Conservation (phyloP, 1,139 yeast species). For the Nakaseomyces bracarensis region DNA sequence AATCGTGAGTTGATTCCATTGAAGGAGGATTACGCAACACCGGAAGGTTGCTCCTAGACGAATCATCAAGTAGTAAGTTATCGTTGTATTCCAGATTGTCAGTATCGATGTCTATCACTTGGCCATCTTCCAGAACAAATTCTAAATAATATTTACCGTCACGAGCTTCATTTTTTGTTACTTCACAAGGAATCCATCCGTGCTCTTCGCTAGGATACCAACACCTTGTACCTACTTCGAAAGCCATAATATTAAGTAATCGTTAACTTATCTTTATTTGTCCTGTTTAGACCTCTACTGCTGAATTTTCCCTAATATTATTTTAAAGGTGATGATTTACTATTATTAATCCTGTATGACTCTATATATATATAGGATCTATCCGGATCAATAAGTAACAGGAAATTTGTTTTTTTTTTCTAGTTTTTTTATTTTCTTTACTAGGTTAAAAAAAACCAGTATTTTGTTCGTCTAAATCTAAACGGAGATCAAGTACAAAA, state of each 20-base stretch:
- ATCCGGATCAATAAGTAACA: no score
- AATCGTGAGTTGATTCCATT: slow-evolving; percentile 74
- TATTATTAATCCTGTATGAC: no score
- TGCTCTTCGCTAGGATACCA: slow-evolving; percentile 86
- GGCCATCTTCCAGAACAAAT: slow-evolving; percentile 56
- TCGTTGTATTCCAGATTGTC: slow-evolving; percentile 35
- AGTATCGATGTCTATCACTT: slow-evolving; percentile 48
- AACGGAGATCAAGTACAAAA: no score
- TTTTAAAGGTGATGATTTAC: no score
- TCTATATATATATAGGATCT: no score
- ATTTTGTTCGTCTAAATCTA: no score
- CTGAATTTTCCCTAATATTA: no score
- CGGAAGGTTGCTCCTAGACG: slow-evolving; percentile 39
- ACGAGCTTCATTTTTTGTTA: slow-evolving; percentile 45
- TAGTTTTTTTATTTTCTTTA: no score
- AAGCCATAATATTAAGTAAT: slow-evolving; percentile 21
- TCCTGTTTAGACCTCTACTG: no score
- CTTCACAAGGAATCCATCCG: slow-evolving; percentile 91
- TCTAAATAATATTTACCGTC: slow-evolving; percentile 50
- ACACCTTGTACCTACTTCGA: slow-evolving; percentile 50
- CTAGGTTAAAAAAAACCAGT: no score
- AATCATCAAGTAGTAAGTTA: slow-evolving; percentile 10
- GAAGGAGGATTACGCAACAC: slow-evolving; percentile 89
- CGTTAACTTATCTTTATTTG: no score
- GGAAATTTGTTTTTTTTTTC: no score